Conservation (phyloP, 148 eudicot genomes). For the Fagopyrum tataricum region DNA sequence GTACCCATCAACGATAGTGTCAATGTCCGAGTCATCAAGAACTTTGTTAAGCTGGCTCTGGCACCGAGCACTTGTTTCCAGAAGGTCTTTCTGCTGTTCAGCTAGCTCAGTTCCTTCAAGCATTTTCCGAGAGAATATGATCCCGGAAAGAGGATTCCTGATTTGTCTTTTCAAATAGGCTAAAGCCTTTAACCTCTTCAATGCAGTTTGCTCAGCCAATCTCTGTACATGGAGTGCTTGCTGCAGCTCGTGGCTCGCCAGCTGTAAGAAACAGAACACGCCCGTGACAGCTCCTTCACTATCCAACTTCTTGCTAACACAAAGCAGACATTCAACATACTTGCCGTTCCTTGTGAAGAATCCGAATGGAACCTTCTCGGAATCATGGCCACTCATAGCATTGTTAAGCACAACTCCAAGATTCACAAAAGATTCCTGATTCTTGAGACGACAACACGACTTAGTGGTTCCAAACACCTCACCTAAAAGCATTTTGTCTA, state of each 20-base stretch:
- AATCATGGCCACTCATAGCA: slow-evolving; percentile 60
- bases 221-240: slow-evolving; percentile 83
- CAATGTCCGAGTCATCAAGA: slow-evolving; percentile 85
- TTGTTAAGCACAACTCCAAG: slow-evolving; percentile 59
- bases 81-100: slow-evolving; percentile 51
- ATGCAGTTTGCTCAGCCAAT: slow-evolving; percentile 69
- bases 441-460: slow-evolving; percentile 67
- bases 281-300: slow-evolving; percentile 68
- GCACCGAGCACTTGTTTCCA: slow-evolving; percentile 65
- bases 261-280: slow-evolving; percentile 84
- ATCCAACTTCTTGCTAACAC: slow-evolving; percentile 64
- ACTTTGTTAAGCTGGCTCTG: slow-evolving; percentile 78
- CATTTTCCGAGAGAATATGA: slow-evolving; percentile 57
- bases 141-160: slow-evolving; percentile 73
- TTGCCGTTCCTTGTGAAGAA: slow-evolving; percentile 61
- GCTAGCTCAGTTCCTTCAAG: slow-evolving; percentile 58
- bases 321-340: slow-evolving; percentile 66
- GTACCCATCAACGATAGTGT: slow-evolving; percentile 84
- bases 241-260: slow-evolving; percentile 87
- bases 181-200: slow-evolving; percentile 56
- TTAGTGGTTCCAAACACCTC: slow-evolving; percentile 69
- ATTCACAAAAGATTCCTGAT: slow-evolving; percentile 70
- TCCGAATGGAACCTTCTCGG: slow-evolving; percentile 69
- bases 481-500: slow-evolving; percentile 79
- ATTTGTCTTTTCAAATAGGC: slow-evolving; percentile 74